phyloP scores from a whole-genome alignment of 345 rosid genomes.

The Gynandropsis gynandra region DNA sequence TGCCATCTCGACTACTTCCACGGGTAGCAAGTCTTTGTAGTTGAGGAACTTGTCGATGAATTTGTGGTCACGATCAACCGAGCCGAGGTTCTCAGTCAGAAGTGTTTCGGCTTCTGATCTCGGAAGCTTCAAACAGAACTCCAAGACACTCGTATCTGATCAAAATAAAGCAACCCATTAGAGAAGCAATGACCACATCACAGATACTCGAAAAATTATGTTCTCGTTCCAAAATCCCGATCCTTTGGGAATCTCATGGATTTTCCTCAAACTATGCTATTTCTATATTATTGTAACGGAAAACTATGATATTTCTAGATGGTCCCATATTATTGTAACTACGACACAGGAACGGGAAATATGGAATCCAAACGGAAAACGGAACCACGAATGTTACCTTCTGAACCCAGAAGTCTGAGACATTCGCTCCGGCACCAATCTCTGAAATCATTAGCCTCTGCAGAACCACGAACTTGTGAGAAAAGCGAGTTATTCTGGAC shows the following conservation, averaged over 20 bases:
- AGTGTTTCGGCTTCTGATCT: conserved; percentile 85
- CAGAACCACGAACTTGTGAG: conserved; percentile 20
- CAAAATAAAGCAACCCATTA: neutral
- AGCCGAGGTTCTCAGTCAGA: conserved; percentile 65
- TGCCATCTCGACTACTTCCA: conserved; percentile 87
- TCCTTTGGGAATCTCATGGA: too few species aligned
- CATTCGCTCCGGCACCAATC: conserved; percentile 94
- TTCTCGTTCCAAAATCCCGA: neutral
- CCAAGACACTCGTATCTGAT: conserved; percentile 84
- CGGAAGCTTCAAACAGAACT: conserved; percentile 83
- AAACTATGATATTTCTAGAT: neutral
- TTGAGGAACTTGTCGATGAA: conserved; percentile 91
- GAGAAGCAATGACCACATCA: conserved; percentile 1
- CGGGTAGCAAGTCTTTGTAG: conserved; percentile 73
- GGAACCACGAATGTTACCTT: conserved; percentile 48
- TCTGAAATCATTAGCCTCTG: conserved; percentile 93
- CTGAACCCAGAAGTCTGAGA: conserved; percentile 73
- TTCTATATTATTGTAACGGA: neutral
- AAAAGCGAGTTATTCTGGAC: neutral
- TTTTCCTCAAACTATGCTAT: neutral
- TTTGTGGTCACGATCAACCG: conserved; percentile 60
- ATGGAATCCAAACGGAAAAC: neutral
- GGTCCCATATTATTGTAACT: neutral
- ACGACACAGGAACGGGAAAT: neutral
- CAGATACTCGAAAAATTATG: neutral